Evolutionary conservation across 192 early-diverging fungal species (phyloP).

Genomic region (Paraglomus brasilianum): DNA sequence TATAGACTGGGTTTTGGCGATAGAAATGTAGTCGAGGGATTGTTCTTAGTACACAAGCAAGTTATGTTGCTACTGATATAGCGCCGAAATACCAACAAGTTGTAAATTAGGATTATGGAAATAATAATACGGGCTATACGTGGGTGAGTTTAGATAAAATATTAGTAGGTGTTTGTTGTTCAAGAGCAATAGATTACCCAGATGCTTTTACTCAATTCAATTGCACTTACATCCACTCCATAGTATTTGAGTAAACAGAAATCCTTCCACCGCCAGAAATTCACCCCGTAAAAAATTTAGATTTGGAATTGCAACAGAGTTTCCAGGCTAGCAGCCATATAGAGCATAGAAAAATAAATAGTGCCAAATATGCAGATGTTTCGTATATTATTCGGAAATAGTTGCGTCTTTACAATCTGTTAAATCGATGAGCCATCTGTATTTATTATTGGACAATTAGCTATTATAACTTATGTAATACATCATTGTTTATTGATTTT

Average conservation of each 20-base stretch:
- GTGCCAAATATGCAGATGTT: conserved; percentile 10
- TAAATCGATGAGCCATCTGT: not conserved
- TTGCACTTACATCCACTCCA: conserved; percentile 3
- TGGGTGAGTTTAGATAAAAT: not conserved
- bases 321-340: conserved; percentile 9
- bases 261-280: conserved; percentile 15
- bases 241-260: conserved; percentile 14
- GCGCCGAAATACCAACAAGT: conserved; percentile 5
- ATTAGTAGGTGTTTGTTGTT: no score
- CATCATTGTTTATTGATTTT: no score
- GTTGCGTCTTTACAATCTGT: not conserved
- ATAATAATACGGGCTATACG: not conserved
- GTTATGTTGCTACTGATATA: conserved; percentile 11
- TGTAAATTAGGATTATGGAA: not conserved
- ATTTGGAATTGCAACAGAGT: not conserved
- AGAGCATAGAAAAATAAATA: conserved; percentile 6
- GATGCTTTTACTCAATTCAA: not conserved
- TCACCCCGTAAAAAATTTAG: conserved; percentile 7
- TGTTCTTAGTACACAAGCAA: conserved; percentile 13
- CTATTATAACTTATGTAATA: no score
- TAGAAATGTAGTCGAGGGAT: conserved; percentile 21
- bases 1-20: conserved; percentile 17
- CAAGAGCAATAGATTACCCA: no score
- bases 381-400: conserved; percentile 20
- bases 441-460: not conserved